phyloP scores from a whole-genome alignment of 192 early-diverging fungal genomes.

The Podila epicladia region DNA sequence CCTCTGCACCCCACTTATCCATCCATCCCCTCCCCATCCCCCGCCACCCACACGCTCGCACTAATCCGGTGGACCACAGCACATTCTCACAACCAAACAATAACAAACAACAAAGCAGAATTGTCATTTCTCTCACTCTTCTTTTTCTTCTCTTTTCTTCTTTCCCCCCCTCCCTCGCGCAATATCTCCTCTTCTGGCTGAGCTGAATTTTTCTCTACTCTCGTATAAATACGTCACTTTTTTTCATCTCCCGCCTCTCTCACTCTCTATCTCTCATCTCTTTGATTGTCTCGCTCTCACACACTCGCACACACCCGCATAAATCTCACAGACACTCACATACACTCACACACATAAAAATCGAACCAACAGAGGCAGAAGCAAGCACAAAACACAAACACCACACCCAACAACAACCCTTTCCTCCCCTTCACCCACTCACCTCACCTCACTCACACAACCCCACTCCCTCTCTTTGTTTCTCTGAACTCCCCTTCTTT shows the following conservation, averaged over 20 bases:
- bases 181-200: neutral
- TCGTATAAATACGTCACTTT: neutral
- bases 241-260: constrained; percentile 5
- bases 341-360: neutral
- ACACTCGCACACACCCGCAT: neutral
- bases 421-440: neutral
- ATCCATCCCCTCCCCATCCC: neutral
- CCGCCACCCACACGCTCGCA: too few relatives aligned
- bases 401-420: neutral
- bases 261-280: neutral
- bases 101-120: too few relatives aligned
- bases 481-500: neutral
- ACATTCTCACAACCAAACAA: too few relatives aligned
- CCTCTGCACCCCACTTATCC: constrained; percentile 15
- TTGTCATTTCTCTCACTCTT: too few relatives aligned
- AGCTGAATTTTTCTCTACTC: neutral
- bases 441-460: neutral
- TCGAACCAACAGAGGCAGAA: neutral
- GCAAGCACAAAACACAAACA: neutral
- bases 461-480: constrained; percentile 8
- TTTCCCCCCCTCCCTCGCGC: neutral
- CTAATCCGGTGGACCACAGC: too few relatives aligned
- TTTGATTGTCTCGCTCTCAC: neutral
- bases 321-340: neutral
- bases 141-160: neutral